Conservation (phyloP, 495 filamentous ascomycete species). For the Viridothelium virens region DNA sequence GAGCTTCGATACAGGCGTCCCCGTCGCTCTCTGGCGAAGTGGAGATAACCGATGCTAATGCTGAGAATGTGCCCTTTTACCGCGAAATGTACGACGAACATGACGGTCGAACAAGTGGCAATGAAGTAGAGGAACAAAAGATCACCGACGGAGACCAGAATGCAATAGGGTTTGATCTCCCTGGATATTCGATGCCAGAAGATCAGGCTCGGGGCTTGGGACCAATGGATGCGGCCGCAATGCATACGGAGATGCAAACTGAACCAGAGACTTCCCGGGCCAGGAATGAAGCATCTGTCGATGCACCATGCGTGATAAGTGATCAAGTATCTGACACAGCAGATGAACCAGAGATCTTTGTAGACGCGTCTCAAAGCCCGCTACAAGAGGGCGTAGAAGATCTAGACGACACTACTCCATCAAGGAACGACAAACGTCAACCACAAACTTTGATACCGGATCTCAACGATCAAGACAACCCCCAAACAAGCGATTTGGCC, state of each 20-base stretch:
- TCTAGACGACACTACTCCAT: background rate
- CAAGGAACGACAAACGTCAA: background rate
- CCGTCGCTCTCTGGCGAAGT: too few species aligned
- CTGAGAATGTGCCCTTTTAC: too few species aligned
- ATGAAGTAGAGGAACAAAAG: background rate
- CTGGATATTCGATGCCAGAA: background rate
- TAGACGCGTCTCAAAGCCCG: conserved; percentile 2
- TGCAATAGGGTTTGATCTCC: background rate
- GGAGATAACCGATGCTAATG: too few species aligned
- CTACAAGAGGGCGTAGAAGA: background rate
- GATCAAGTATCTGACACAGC: background rate
- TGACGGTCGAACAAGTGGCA: background rate
- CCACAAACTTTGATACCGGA: background rate
- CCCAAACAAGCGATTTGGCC: background rate
- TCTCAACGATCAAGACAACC: background rate
- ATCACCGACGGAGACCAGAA: background rate
- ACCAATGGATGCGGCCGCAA: background rate
- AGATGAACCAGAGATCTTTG: background rate
- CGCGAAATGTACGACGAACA: too few species aligned
- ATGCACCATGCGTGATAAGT: background rate
- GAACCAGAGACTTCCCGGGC: background rate
- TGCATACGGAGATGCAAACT: background rate
- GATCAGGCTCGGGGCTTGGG: background rate
- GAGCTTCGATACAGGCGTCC: too few species aligned
- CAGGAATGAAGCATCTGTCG: background rate